Base-by-base conservation (phyloP, 208 protist species). In the Porcisia deanei region DNA sequence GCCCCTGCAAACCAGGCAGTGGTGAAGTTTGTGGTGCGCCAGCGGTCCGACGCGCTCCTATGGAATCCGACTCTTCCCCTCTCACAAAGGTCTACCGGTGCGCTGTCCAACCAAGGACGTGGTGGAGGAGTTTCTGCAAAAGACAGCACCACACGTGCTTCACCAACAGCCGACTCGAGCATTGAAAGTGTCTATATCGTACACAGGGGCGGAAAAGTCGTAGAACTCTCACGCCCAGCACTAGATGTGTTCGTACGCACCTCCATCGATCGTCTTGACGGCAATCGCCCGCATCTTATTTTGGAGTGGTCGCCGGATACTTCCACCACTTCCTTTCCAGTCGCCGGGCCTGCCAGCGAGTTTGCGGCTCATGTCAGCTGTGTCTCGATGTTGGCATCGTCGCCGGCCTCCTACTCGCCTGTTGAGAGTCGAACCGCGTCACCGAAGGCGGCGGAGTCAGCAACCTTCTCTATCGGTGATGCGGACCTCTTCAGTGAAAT, bases 141-240 rank as follows among this genome's bases (percentile, higher is more conserved):
- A 34, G 4, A 20, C 30, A 37, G 47, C 25, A 49, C 16, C 18
- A n/a, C 34, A 1, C 25, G 52, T 3, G 55, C 49, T 2, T 73
- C 69, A 3, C 66, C 72, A n/a, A 75, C 76, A 5, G 66, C 34
- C 1, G 61, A 76, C 25, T 77, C 79, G 6, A 18, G 77, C 18
- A 60, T 91, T 5, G 69, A 54, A 39, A 70, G 77, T 18, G 82
- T 96, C 10, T 92, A 88, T 71, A 80, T 96, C 22, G 73, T 93
- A 16, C 88, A 94, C 63, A 88, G 79, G 74, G 78, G 80, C 1
- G 92, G 92, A 0, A 83, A 81, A n/a, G 85, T 91, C 14, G 90
- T 93, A n/a, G 52, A 82, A n/a, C 77, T 96, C 16, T 77, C 70
- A 25, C 84, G 92, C 20, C 66, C 39, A 2, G 86, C 76, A 18